A percentile compares a stretch with the other conserved stretches of the same genome.
Evolutionary conservation across 2,329 filamentous ascomycete genomes (phyloP).

Genomic region (Drechslerella stenobrocha): DNA sequence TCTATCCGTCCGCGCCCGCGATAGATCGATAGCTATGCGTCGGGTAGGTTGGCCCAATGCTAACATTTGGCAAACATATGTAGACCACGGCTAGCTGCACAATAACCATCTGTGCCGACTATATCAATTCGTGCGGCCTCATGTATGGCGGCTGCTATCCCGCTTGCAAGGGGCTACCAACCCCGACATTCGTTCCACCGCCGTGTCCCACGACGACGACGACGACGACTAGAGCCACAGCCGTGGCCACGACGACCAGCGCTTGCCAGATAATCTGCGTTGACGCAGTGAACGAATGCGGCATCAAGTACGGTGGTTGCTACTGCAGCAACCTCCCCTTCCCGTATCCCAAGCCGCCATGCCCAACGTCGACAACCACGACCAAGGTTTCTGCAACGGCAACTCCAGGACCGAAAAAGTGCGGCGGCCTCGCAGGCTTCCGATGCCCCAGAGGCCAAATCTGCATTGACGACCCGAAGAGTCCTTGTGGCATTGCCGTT

Average conservation of each 20-base stretch:
- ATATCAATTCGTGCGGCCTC: conserved; percentile 41
- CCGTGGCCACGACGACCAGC: conserved; percentile 13
- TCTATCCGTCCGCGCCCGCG: background rate
- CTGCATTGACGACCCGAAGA: conserved; percentile 43
- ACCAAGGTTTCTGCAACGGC: conserved; percentile 14
- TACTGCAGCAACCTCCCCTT: conserved; percentile 16
- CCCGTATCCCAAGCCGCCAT: conserved; percentile 42
- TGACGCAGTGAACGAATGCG: conserved; percentile 50
- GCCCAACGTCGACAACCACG: conserved; percentile 19
- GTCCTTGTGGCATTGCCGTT: conserved; percentile 39
- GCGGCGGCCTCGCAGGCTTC: conserved; percentile 27
- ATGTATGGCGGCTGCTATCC: conserved; percentile 34
- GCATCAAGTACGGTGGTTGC: conserved; percentile 50
- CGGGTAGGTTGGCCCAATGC: too few species aligned
- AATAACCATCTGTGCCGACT: conserved; percentile 42
- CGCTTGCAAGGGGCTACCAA: conserved; percentile 14
- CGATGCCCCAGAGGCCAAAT: conserved; percentile 33
- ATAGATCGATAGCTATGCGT: background rate
- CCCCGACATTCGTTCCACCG: conserved; percentile 25
- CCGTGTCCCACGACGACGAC: conserved; percentile 21
- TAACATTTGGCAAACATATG: conserved; percentile 1
- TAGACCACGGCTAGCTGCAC: conserved; percentile 23
- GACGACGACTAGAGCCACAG: conserved; percentile 23
- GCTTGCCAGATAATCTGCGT: conserved; percentile 44
- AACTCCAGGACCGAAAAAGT: conserved; percentile 23